Conservation (phyloP, 2,329 filamentous ascomycete species). For the Didymella pinodella region DNA sequence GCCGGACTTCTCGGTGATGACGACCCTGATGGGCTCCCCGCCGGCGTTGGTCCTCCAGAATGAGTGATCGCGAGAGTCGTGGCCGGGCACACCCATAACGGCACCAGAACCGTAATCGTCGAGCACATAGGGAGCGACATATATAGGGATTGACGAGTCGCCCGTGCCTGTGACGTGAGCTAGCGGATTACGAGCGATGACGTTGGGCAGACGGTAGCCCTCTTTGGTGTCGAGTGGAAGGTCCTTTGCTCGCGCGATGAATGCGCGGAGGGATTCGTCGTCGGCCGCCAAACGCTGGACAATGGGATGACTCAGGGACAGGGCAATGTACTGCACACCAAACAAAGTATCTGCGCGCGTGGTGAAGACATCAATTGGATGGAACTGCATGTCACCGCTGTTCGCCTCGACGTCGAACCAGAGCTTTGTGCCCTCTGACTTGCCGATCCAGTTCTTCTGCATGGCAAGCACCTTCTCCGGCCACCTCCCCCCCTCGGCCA, state of each 20-base stretch:
- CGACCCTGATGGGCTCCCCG: constrained; percentile 67
- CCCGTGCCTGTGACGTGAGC: constrained; percentile 59
- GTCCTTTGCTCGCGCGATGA: constrained; percentile 65
- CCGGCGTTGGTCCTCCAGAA: constrained; percentile 79
- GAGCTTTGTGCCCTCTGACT: constrained; percentile 75
- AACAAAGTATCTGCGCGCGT: constrained; percentile 87
- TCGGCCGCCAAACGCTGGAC: constrained; percentile 67
- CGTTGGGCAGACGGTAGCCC: constrained; percentile 70
- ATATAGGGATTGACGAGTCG: constrained; percentile 72
- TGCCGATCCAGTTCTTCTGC: constrained; percentile 89
- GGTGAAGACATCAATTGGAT: constrained; percentile 77
- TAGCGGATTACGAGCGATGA: constrained; percentile 54
- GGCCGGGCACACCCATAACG: constrained; percentile 90
- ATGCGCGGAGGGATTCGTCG: constrained; percentile 70
- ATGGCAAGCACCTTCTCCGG: constrained; percentile 82
- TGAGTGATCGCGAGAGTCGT: constrained; percentile 78
- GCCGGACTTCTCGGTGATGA: constrained; percentile 48
- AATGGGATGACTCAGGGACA: constrained; percentile 76
- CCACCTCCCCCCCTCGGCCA: constrained; percentile 73
- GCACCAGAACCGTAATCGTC: constrained; percentile 87
- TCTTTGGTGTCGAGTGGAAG: constrained; percentile 65
- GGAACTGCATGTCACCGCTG: constrained; percentile 48
- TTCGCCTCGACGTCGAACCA: constrained; percentile 69
- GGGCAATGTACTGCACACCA: constrained; percentile 83
- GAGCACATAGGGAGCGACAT: constrained; percentile 83